These are phyloP conservation scores for Penicillium lividum DNA, from an alignment of 495 filamentous ascomycete species.

Conservation along the genomic window DNA sequence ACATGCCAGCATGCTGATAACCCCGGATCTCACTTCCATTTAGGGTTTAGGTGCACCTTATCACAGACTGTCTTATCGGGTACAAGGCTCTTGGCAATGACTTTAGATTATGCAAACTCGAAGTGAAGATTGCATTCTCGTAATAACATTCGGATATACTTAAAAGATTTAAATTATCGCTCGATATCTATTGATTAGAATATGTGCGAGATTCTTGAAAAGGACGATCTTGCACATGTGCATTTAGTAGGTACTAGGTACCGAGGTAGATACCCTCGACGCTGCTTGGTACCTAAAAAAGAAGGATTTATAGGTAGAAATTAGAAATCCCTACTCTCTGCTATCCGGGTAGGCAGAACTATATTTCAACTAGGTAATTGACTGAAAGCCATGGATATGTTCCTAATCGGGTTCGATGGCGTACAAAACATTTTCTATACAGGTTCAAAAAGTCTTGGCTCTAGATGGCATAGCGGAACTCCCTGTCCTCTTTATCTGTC, in stretches of 20 bases:
- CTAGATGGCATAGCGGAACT: constrained; percentile 21
- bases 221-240: no score
- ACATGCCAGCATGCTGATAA: background rate
- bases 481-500: constrained; percentile 25
- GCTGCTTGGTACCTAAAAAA: no score
- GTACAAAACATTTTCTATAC: background rate
- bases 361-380: background rate
- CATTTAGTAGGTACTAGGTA: no score
- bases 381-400: background rate
- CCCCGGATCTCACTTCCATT: background rate
- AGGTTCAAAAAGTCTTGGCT: background rate
- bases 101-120: background rate
- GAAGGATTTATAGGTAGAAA: no score
- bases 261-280: no score
- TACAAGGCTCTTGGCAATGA: background rate
- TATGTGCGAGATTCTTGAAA: no score
- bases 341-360: no score
- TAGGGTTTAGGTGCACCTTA: background rate
- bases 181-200: no score
- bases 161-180: no score
- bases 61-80: background rate
- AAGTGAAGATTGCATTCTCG: background rate
- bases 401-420: background rate
- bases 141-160: no score
- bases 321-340: no score